These are phyloP conservation scores for Aureobasidium sp. DNA, from an alignment of 2,329 filamentous ascomycete species.

Conservation along the genomic window DNA sequence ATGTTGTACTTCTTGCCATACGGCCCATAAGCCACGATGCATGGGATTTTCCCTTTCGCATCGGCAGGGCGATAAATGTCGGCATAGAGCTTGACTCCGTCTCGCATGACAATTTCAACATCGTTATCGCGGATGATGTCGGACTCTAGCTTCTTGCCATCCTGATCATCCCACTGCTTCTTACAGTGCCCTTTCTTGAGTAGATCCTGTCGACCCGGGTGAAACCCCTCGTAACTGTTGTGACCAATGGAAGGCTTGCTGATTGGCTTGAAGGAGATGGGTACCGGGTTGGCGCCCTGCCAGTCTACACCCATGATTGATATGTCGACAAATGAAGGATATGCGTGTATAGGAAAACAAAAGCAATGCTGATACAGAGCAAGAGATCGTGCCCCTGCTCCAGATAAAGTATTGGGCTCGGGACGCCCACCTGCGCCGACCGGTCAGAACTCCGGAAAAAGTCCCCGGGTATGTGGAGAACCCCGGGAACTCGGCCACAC, in stretches of 20 bases:
- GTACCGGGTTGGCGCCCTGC: slow-evolving; percentile 13
- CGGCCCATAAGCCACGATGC: slow-evolving; percentile 39
- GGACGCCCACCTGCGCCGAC: slow-evolving; percentile 1
- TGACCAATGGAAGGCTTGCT: slow-evolving; percentile 33
- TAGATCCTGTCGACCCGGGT: slow-evolving; percentile 35
- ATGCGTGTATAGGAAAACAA: background rate
- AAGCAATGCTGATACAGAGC: background rate
- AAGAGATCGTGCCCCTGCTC: background rate
- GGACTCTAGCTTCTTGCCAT: slow-evolving; percentile 30
- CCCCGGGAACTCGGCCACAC: slow-evolving; percentile 8
- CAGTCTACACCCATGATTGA: slow-evolving; percentile 13
- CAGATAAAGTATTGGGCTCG: background rate
- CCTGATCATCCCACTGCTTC: slow-evolving; percentile 30
- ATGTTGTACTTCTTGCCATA: slow-evolving; percentile 39
- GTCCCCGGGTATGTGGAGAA: slow-evolving; percentile 1
- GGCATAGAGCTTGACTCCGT: slow-evolving; percentile 37
- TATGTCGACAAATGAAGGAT: background rate
- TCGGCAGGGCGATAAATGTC: slow-evolving; percentile 41
- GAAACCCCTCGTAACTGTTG: slow-evolving; percentile 38
- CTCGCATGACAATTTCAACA: slow-evolving; percentile 37
- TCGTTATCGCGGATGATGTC: slow-evolving; percentile 42
- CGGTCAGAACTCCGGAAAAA: background rate
- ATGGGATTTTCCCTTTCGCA: slow-evolving; percentile 33
- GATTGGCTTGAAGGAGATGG: slow-evolving; percentile 26
- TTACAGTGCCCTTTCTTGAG: slow-evolving; percentile 28